Evolutionary conservation across 2,329 filamentous ascomycete genomes (phyloP).

Genomic region (Harringtonia lauricola): DNA sequence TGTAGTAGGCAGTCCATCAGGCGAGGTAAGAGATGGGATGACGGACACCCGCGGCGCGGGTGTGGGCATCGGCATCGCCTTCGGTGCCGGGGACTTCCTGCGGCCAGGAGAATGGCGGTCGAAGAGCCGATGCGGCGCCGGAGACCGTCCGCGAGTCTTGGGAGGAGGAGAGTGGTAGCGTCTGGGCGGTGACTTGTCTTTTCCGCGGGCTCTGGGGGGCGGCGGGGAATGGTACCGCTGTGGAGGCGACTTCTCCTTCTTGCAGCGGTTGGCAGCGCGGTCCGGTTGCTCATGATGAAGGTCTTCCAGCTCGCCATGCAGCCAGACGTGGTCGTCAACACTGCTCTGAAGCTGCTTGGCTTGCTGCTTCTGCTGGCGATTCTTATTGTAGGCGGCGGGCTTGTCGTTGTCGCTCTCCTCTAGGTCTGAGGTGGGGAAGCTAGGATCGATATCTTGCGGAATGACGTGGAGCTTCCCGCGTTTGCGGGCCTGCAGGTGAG

Average conservation of each 20-base stretch:
- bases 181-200: slow-evolving; percentile 44
- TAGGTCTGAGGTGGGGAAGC: slow-evolving; percentile 88
- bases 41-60: slow-evolving; percentile 9
- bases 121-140: slow-evolving; percentile 48
- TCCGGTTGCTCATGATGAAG: slow-evolving; percentile 49
- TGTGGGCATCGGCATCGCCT: slow-evolving; percentile 16
- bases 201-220: no score
- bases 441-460: slow-evolving; percentile 96
- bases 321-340: slow-evolving; percentile 52
- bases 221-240: slow-evolving; percentile 49
- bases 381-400: slow-evolving; percentile 17
- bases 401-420: slow-evolving; percentile 69
- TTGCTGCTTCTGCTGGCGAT: slow-evolving; percentile 19
- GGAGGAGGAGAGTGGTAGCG: slow-evolving; percentile 45
- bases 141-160: slow-evolving; percentile 41
- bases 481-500: slow-evolving; percentile 70
- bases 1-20: slow-evolving; percentile 24
- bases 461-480: slow-evolving; percentile 70
- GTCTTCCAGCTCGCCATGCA: slow-evolving; percentile 62
- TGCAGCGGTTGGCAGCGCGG: slow-evolving; percentile 34
- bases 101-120: slow-evolving; percentile 60
- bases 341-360: slow-evolving; percentile 49
- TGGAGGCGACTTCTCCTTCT: slow-evolving; percentile 43
- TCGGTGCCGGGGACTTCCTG: slow-evolving; percentile 54
- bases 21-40: slow-evolving; percentile 36